Conservation (phyloP, 2,329 filamentous ascomycete genomes). For the Fusarium haematococcum region DNA sequence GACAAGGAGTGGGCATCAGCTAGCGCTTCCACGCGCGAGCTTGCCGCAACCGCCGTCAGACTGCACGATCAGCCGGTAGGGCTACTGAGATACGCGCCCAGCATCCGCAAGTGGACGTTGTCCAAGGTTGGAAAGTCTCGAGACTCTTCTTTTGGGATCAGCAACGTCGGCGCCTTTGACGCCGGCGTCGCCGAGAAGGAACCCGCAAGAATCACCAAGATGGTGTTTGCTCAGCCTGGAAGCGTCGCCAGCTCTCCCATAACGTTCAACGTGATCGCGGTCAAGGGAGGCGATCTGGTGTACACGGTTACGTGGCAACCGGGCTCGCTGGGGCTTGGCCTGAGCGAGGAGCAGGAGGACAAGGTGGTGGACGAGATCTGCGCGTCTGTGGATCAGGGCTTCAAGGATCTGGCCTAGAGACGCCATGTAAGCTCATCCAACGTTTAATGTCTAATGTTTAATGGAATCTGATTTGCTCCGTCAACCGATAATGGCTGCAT, state of each 20-base stretch:
- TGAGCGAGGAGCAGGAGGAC: constrained; percentile 29
- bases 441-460: constrained; percentile 2
- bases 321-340: constrained; percentile 36
- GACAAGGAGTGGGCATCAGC: constrained; percentile 37
- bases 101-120: constrained; percentile 38
- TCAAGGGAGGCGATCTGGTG: constrained; percentile 34
- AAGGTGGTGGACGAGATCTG: constrained; percentile 36
- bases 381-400: constrained; percentile 19
- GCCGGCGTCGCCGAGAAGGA: not conserved
- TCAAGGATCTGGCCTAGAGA: constrained; percentile 20
- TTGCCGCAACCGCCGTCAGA: constrained; percentile 21
- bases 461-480: not conserved
- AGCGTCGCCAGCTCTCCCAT: constrained; percentile 32
- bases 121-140: constrained; percentile 34
- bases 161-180: constrained; percentile 39
- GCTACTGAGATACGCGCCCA: constrained; percentile 36
- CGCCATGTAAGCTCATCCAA: not conserved
- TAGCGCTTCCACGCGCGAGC: constrained; percentile 15
- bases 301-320: constrained; percentile 42
- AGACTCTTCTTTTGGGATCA: constrained; percentile 40
- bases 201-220: constrained; percentile 21
- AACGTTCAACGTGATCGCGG: constrained; percentile 34
- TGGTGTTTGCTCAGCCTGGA: constrained; percentile 43
- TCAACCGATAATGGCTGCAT: not conserved
- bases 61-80: constrained; percentile 38